Conservation (phyloP, 768 basidiomycete species). For the Russula brevipes region DNA sequence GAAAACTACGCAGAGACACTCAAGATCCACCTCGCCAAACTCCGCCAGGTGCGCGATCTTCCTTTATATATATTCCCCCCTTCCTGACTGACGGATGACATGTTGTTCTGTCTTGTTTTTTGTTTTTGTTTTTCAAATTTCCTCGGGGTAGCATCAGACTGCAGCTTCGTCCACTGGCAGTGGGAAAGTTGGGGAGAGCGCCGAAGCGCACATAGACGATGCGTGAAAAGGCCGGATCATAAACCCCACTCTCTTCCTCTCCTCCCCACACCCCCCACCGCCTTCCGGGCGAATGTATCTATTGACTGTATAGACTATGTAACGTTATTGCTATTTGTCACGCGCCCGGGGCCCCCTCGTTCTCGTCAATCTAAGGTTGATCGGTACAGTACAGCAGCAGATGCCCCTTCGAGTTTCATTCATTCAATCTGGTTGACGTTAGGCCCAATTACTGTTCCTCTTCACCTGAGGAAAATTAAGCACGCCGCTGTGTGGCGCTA, state of each 20-base stretch:
- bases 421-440: not conserved
- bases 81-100: not conserved
- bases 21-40: slow-evolving; percentile 88
- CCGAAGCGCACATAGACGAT: slow-evolving; percentile 18
- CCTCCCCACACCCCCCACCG: not conserved
- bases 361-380: not conserved
- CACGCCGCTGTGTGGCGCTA: not conserved
- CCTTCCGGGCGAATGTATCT: slow-evolving; percentile 8
- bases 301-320: slow-evolving; percentile 21
- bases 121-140: no score
- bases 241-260: not conserved
- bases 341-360: not conserved
- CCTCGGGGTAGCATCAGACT: slow-evolving; percentile 21
- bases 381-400: not conserved
- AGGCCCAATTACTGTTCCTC: not conserved
- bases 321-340: slow-evolving; percentile 23
- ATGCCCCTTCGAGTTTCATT: not conserved
- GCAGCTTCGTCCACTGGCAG: slow-evolving; percentile 21
- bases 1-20: slow-evolving; percentile 92
- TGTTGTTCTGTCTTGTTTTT: not conserved
- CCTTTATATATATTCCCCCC: no score
- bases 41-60: slow-evolving; percentile 57
- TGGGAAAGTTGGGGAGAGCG: slow-evolving; percentile 20
- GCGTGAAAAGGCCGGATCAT: slow-evolving; percentile 6
- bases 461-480: not conserved